Conservation (phyloP, 257 asterid genomes). For the Nicotiana benthamiana region DNA sequence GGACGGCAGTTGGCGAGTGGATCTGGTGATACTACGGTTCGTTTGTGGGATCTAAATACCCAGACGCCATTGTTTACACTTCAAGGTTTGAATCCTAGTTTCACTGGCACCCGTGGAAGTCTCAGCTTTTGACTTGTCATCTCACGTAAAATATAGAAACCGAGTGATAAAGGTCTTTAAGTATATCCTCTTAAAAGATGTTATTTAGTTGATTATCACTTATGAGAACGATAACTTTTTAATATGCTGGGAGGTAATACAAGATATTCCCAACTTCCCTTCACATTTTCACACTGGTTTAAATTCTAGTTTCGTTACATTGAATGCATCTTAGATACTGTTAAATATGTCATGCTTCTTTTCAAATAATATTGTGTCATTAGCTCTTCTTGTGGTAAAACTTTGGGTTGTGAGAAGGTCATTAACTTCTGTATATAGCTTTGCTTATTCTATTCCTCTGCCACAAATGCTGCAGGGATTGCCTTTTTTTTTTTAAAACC, state of each 20-base stretch:
- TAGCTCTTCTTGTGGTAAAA: neutral
- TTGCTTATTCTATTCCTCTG: neutral
- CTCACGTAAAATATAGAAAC: neutral
- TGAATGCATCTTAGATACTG: neutral
- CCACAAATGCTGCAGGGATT: neutral
- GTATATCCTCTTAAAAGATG: neutral
- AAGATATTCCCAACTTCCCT: neutral
- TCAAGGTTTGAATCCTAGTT: conserved; percentile 46
- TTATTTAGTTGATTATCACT: neutral
- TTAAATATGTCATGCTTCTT: neutral
- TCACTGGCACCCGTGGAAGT: neutral
- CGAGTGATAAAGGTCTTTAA: neutral
- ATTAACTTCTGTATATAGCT: neutral
- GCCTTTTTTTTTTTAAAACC: neutral
- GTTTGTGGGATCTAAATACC: conserved; percentile 87
- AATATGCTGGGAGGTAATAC: neutral
- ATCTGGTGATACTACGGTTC: conserved; percentile 96
- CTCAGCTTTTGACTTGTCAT: neutral
- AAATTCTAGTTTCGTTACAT: neutral
- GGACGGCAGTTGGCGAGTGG: conserved; percentile 92
- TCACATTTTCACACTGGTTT: neutral
- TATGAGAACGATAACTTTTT: neutral
- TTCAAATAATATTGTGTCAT: neutral
- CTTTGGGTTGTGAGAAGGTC: neutral
- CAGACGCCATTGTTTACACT: conserved; percentile 90